Conservation (phyloP, 257 asterid genomes). For the Solanum neorickii region DNA sequence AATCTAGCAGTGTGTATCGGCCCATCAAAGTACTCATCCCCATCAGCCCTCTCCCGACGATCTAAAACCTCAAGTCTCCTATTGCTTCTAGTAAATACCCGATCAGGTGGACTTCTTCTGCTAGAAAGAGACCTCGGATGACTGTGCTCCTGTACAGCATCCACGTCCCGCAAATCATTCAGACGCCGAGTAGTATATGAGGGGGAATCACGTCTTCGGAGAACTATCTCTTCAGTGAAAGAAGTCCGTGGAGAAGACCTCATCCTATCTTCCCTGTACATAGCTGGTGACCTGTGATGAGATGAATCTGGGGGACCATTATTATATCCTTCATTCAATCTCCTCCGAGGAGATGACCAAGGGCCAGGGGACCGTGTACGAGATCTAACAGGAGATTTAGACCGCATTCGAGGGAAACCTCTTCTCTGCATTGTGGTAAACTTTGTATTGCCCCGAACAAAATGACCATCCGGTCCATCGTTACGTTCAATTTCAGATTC, state of each 20-base stretch:
- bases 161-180: constrained; percentile 48
- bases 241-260: constrained; percentile 65
- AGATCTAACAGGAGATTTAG: constrained; percentile 65
- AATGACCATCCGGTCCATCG: constrained; percentile 43
- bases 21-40: constrained; percentile 42
- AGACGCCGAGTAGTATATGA: constrained; percentile 30
- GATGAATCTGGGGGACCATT: constrained; percentile 28
- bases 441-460: constrained; percentile 36
- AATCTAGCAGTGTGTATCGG: constrained; percentile 30
- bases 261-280: constrained; percentile 53
- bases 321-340: constrained; percentile 38
- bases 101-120: constrained; percentile 45
- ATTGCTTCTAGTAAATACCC: constrained; percentile 29
- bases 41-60: constrained; percentile 47
- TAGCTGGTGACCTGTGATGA: constrained; percentile 49
- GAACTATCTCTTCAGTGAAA: constrained; percentile 53
- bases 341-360: constrained; percentile 67
- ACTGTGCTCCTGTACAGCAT: constrained; percentile 42
- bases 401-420: constrained; percentile 37
- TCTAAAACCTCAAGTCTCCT: constrained; percentile 52
- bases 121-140: constrained; percentile 35
- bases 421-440: constrained; percentile 48
- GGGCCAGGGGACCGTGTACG: constrained; percentile 61
- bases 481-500: constrained; percentile 37
- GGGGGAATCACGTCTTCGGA: constrained; percentile 71